phyloP scores from a whole-genome alignment of 208 protist species.

The Leishmania tropica region DNA sequence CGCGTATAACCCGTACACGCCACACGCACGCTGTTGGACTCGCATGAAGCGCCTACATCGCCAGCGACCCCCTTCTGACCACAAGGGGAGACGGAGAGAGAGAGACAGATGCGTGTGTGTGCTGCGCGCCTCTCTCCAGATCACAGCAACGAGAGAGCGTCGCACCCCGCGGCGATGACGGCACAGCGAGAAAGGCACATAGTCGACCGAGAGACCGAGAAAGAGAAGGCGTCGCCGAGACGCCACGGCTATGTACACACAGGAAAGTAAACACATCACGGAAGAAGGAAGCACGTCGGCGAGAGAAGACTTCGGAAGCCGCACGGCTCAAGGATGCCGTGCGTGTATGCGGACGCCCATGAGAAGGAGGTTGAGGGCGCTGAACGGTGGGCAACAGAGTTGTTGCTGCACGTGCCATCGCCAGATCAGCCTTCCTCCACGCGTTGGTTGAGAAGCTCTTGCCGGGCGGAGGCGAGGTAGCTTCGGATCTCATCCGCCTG shows the following conservation, averaged over 20 bases:
- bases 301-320: background rate
- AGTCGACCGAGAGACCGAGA: background rate
- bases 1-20: background rate
- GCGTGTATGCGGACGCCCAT: background rate
- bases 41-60: background rate
- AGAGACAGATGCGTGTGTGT: background rate
- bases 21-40: background rate
- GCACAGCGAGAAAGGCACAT: background rate
- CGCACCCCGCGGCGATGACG: background rate
- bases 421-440: constrained; percentile 8
- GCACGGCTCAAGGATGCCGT: background rate
- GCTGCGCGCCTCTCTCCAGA: background rate
- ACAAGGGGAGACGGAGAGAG: background rate
- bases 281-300: background rate
- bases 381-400: too few relatives aligned
- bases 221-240: background rate
- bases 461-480: constrained; percentile 18
- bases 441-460: constrained; percentile 3
- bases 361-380: background rate
- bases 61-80: background rate
- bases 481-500: constrained; percentile 23
- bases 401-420: background rate
- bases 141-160: background rate
- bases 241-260: constrained; percentile 3
- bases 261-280: background rate